Conservation (phyloP, 192 early-diverging fungal species). For the Entomortierella parvispora region DNA sequence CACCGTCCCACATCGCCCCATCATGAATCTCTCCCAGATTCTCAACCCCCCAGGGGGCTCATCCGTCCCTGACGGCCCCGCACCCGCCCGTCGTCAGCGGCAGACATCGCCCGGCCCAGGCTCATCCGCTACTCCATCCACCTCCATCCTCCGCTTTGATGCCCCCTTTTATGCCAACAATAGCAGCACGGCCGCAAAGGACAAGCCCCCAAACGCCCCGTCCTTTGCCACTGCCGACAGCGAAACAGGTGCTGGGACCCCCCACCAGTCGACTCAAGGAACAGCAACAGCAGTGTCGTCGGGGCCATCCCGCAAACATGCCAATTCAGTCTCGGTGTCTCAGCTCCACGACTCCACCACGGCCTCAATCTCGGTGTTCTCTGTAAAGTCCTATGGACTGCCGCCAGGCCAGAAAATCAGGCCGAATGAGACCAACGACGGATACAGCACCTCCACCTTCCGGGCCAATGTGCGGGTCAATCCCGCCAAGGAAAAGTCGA, state of each 20-base stretch:
- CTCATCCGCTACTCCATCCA: background rate
- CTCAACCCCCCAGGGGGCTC: slow-evolving; percentile 28
- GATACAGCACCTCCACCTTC: slow-evolving; percentile 37
- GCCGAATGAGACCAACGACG: slow-evolving; percentile 24
- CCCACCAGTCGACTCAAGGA: too few species aligned
- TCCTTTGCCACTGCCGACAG: background rate
- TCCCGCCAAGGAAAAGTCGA: background rate
- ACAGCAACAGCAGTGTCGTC: background rate
- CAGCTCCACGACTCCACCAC: slow-evolving; percentile 23
- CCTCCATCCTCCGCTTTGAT: slow-evolving; percentile 9
- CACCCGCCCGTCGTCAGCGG: slow-evolving; percentile 8
- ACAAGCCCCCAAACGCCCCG: background rate
- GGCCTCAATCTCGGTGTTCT: background rate
- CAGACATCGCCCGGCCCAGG: slow-evolving; percentile 13
- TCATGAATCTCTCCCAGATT: slow-evolving; percentile 45
- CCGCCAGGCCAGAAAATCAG: slow-evolving; percentile 22
- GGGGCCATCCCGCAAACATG: slow-evolving; percentile 13
- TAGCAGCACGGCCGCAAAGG: slow-evolving; percentile 6
- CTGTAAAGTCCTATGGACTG: background rate
- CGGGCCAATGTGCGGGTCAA: slow-evolving; percentile 3
- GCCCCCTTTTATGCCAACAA: background rate
- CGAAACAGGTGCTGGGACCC: too few species aligned
- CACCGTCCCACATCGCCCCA: too few species aligned
- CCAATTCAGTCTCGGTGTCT: slow-evolving; percentile 40
- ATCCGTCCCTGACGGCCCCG: background rate